These are phyloP conservation scores for Zostera marina DNA, from an alignment of 116 monocot genomes.

Conservation along the genomic window DNA sequence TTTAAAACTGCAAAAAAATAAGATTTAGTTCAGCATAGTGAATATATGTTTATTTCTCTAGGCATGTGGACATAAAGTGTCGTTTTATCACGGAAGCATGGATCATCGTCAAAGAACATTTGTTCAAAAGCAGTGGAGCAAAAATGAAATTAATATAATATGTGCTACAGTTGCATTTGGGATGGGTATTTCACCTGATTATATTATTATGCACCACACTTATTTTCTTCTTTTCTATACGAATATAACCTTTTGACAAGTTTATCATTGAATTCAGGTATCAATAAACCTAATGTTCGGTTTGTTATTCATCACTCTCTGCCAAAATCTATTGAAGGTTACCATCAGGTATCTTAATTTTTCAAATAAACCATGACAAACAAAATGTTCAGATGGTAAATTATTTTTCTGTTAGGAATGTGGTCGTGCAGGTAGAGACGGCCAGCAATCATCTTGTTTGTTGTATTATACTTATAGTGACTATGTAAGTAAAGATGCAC, in stretches of 20 bases:
- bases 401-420: slow-evolving; percentile 41
- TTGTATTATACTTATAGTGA: slow-evolving; percentile 90
- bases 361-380: not conserved
- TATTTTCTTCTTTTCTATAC: not conserved
- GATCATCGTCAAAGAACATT: slow-evolving; percentile 65
- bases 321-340: slow-evolving; percentile 96
- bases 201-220: slow-evolving; percentile 2
- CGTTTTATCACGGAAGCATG: slow-evolving; percentile 97
- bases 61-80: slow-evolving; percentile 81
- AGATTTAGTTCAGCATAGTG: slow-evolving; percentile 11
- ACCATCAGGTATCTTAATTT: slow-evolving; percentile 43
- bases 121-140: slow-evolving; percentile 95
- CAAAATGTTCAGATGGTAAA: not conserved
- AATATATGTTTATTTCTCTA: slow-evolving; percentile 8
- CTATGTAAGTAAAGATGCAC: slow-evolving; percentile 34
- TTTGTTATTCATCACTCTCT: slow-evolving; percentile 99
- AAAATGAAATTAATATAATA: slow-evolving; percentile 92
- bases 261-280: slow-evolving; percentile 40
- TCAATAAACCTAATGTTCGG: slow-evolving; percentile 98
- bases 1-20: not conserved
- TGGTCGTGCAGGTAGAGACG: slow-evolving; percentile 98
- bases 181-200: slow-evolving; percentile 58
- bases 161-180: slow-evolving; percentile 98
- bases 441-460: slow-evolving; percentile 74
- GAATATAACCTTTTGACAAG: not conserved